Evolutionary conservation across 768 basidiomycete genomes (phyloP).

Genomic region (Fomitopsis serialis): DNA sequence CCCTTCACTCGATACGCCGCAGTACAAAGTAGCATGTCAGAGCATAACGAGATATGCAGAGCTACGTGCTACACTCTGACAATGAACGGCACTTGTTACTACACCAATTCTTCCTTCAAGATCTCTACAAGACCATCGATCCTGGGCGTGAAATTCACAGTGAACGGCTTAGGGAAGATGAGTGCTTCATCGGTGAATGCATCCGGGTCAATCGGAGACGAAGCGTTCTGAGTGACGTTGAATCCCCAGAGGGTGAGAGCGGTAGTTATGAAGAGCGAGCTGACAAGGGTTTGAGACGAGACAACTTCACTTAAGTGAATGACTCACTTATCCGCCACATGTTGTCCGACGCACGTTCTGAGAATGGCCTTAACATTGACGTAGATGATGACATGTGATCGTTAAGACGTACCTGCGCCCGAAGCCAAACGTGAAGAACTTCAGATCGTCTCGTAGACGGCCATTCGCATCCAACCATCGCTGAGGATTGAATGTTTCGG

Average conservation of each 20-base stretch:
- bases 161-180: conserved; percentile 59
- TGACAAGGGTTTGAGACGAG: not conserved
- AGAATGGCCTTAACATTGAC: not conserved
- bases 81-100: too few species aligned
- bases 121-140: conserved; percentile 12
- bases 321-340: conserved; percentile 38
- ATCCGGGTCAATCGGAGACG: conserved; percentile 50
- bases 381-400: not conserved
- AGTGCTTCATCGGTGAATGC: conserved; percentile 63
- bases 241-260: conserved; percentile 66
- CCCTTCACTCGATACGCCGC: too few species aligned
- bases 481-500: conserved; percentile 26
- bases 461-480: conserved; percentile 29
- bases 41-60: too few species aligned
- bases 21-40: too few species aligned
- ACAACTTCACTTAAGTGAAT: not conserved
- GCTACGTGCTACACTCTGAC: too few species aligned
- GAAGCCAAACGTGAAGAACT: conserved; percentile 30
- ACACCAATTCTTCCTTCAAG: not conserved
- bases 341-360: conserved; percentile 65
- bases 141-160: conserved; percentile 50
- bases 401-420: conserved; percentile 25
- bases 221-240: conserved; percentile 44
- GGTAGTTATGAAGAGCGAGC: conserved; percentile 62
- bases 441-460: conserved; percentile 20